These are phyloP conservation scores for Sclerotinia glacialis DNA, from an alignment of 2,329 filamentous ascomycete genomes.

Conservation along the genomic window DNA sequence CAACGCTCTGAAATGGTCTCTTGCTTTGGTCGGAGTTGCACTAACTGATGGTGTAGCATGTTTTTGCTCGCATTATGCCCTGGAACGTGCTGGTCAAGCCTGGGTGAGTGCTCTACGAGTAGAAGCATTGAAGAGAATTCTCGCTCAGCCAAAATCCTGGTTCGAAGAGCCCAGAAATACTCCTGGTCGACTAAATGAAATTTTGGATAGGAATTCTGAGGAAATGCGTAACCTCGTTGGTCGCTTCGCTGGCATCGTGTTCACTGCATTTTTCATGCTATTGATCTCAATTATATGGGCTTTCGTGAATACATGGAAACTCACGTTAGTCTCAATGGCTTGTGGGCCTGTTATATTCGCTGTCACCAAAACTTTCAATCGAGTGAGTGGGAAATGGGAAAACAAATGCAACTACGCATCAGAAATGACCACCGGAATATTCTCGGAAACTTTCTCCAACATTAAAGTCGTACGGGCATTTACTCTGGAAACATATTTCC, in stretches of 20 bases:
- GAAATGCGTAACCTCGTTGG: constrained; percentile 83
- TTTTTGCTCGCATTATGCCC: constrained; percentile 65
- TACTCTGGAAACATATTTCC: constrained; percentile 70
- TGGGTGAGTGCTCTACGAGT: constrained; percentile 75
- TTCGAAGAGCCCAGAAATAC: constrained; percentile 69
- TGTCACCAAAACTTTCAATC: constrained; percentile 63
- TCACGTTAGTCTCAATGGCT: constrained; percentile 73
- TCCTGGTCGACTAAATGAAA: constrained; percentile 62
- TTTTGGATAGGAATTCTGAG: constrained; percentile 77
- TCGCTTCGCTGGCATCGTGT: constrained; percentile 68
- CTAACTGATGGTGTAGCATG: constrained; percentile 62
- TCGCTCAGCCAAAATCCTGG: constrained; percentile 75
- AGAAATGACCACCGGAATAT: constrained; percentile 57
- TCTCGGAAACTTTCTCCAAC: constrained; percentile 74
- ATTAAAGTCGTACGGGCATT: constrained; percentile 76
- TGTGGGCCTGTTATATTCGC: constrained; percentile 65
- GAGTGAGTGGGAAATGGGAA: constrained; percentile 71
- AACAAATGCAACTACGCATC: constrained; percentile 60
- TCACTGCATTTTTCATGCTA: constrained; percentile 67
- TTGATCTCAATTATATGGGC: constrained; percentile 71
- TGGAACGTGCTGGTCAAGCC: constrained; percentile 68
- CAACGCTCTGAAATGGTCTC: constrained; percentile 55
- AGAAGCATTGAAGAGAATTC: constrained; percentile 64
- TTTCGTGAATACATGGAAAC: constrained; percentile 69
- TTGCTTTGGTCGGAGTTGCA: constrained; percentile 67